A percentile compares a stretch with the other conserved stretches of the same genome.
Conservation (phyloP, 306 rosid genomes). For the Casuarina equisetifolia region DNA sequence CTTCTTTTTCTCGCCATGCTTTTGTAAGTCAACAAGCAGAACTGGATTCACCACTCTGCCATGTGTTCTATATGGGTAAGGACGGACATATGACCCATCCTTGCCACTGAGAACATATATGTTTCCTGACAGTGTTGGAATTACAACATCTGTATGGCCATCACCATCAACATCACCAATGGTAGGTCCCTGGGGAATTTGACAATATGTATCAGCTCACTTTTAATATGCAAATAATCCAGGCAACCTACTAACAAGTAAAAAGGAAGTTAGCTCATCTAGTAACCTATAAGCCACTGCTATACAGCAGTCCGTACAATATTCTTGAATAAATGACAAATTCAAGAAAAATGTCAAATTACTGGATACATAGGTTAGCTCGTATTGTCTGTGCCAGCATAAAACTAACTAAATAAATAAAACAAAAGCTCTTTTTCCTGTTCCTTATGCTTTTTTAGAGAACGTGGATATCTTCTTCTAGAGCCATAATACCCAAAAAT, state of each 20-base stretch:
- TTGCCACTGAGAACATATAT: constrained; percentile 91
- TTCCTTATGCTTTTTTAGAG: background rate
- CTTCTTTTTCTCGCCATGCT: constrained; percentile 69
- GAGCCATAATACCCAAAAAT: background rate
- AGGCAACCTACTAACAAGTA: background rate
- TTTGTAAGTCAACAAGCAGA: constrained; percentile 84
- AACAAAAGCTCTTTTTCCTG: background rate
- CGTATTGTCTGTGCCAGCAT: background rate
- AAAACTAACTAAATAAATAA: background rate
- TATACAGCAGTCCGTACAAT: background rate
- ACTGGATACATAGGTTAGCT: background rate
- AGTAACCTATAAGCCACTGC: constrained; percentile 1
- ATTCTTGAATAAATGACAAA: background rate
- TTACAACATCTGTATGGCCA: constrained; percentile 90
- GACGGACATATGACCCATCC: constrained; percentile 81
- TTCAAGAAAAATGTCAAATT: background rate
- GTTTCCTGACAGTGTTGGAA: constrained; percentile 90
- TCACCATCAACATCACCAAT: constrained; percentile 95
- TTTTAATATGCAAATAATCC: constrained; percentile 11
- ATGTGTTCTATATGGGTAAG: constrained; percentile 87
- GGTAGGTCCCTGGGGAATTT: constrained; percentile 72
- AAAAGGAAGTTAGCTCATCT: background rate
- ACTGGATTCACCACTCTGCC: constrained; percentile 95
- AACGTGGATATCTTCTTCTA: background rate
- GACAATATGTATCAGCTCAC: constrained; percentile 3